A percentile compares a stretch with the other conserved stretches of the same genome.
Evolutionary conservation across 73 alveolate species (phyloP).

Genomic region (Breviolum minutum): DNA sequence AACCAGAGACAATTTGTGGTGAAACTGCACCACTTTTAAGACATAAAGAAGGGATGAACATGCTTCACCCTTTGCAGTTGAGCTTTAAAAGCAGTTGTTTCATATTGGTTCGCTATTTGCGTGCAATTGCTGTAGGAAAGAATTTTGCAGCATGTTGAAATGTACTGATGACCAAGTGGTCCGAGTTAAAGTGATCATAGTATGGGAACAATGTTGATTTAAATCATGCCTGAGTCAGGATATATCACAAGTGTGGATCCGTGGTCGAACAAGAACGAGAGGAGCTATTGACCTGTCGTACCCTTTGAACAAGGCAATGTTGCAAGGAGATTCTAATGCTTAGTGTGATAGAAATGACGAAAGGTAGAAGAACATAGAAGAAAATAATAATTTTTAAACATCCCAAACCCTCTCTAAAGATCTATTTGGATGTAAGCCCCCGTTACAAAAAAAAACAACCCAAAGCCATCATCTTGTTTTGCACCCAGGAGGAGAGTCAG

Average conservation of each 20-base stretch:
- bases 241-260: conserved; percentile 75
- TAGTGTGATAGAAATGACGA: too few species aligned
- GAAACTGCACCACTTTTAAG: neutral
- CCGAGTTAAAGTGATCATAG: neutral
- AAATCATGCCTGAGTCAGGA: neutral
- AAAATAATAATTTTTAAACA: too few species aligned
- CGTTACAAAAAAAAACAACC: too few species aligned
- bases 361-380: too few species aligned
- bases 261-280: neutral
- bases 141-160: neutral
- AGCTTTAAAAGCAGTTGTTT: too few species aligned
- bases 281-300: neutral
- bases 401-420: too few species aligned
- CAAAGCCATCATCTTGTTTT: neutral
- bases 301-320: neutral
- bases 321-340: too few species aligned
- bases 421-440: too few species aligned
- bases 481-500: conserved; percentile 18
- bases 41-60: too few species aligned
- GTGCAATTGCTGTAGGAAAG: neutral
- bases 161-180: neutral
- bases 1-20: neutral
- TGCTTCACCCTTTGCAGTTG: too few species aligned
- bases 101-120: neutral
- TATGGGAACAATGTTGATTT: neutral